A percentile compares a stretch with the other conserved stretches of the same genome.
Conservation (phyloP, 2,329 filamentous ascomycete species). For the Nemania sp. region DNA sequence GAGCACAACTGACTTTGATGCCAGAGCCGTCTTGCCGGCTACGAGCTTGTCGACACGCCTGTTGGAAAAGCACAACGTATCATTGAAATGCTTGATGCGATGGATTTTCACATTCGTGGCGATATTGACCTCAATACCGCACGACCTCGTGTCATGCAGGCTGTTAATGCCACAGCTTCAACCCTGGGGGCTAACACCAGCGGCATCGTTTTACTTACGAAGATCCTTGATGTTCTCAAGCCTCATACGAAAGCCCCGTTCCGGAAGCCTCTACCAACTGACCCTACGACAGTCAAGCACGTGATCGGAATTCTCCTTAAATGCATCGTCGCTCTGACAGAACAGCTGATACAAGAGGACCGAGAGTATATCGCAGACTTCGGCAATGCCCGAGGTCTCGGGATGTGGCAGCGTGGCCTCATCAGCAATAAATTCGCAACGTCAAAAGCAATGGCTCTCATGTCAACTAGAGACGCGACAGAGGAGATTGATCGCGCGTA, state of each 20-base stretch:
- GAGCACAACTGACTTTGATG: not conserved
- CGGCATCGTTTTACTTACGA: conserved; percentile 3
- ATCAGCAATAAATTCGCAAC: conserved; percentile 34
- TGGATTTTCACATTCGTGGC: conserved; percentile 33
- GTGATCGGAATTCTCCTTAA: conserved; percentile 34
- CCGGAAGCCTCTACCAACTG: not conserved
- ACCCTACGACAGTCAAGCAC: conserved; percentile 16
- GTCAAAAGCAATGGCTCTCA: conserved; percentile 35
- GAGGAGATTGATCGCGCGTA: conserved; percentile 39
- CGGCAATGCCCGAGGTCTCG: conserved; percentile 32
- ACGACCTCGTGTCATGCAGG: conserved; percentile 31
- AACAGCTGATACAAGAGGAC: conserved; percentile 31
- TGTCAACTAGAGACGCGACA: conserved; percentile 34
- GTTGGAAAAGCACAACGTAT: conserved; percentile 27
- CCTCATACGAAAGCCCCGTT: not conserved
- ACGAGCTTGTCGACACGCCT: not conserved
- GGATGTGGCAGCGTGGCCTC: conserved; percentile 32
- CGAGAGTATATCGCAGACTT: conserved; percentile 35
- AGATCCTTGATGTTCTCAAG: conserved; percentile 15
- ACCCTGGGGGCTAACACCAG: not conserved
- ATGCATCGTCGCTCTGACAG: conserved; percentile 31
- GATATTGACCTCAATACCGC: conserved; percentile 33
- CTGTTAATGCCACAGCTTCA: conserved; percentile 29
- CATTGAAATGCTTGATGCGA: conserved; percentile 30
- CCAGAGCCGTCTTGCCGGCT: not conserved